Conservation (phyloP, 176 grass and related monocot species). For the Hyparrhenia diplandra region DNA sequence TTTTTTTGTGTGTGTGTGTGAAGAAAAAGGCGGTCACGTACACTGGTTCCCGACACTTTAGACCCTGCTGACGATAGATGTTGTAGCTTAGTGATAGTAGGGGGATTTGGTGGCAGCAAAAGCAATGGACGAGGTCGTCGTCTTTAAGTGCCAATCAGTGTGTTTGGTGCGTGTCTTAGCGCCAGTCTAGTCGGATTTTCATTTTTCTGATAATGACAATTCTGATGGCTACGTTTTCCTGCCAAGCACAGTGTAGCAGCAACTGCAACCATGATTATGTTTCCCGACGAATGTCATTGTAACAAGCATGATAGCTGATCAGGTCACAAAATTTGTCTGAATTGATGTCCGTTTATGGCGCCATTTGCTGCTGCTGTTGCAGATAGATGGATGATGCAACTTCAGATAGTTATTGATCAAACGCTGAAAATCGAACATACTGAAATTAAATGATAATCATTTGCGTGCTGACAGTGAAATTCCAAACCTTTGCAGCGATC, state of each 20-base stretch:
- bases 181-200: slow-evolving; percentile 1
- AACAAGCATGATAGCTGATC: too few species aligned
- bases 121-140: not conserved
- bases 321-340: not conserved
- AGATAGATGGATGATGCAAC: not conserved
- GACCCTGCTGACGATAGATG: not conserved
- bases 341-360: not conserved
- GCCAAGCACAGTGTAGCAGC: not conserved
- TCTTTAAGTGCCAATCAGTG: not conserved
- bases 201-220: not conserved
- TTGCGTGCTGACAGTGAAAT: not conserved
- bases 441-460: too few species aligned
- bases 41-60: not conserved
- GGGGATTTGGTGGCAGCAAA: slow-evolving; percentile 28
- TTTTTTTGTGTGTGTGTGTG: not conserved
- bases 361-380: not conserved
- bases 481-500: slow-evolving; percentile 40
- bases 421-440: too few species aligned
- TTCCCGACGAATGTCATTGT: too few species aligned
- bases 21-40: not conserved
- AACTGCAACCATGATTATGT: not conserved
- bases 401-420: not conserved
- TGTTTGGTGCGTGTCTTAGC: slow-evolving; percentile 26
- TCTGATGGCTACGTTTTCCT: slow-evolving; percentile 47
- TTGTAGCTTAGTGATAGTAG: not conserved